Evolutionary conservation across 768 basidiomycete species (phyloP), one percentile per base, ranked within the genome.

Genomic region (Hemileccinum rubropunctum): DNA sequence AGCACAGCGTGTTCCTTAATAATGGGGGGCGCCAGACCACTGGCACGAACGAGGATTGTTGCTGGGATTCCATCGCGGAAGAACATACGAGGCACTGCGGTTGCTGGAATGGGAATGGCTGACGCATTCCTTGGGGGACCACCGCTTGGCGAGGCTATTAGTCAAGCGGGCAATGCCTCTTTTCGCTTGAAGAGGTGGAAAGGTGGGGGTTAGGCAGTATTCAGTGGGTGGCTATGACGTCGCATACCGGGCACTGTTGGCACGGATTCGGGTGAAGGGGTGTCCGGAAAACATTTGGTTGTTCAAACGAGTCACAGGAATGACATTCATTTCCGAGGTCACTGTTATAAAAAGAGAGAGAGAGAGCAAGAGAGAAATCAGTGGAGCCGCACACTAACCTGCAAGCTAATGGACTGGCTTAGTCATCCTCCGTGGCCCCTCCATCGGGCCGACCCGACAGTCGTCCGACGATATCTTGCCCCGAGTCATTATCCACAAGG

Each of bases 391-490:
- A 28, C 28, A 12, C 54, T 15, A 44, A 59, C 44, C 50, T 48
- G 56, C 37, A n/a, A n/a, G n/a, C 15, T 52, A 48, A 68, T 70
- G 66, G 56, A 64, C 12, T 56, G 60, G 64, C 55, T 68, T 70
- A 70, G 67, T 68, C 66, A 68, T 50, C 33, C 70, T 44, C 17
- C 46, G 0, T 67, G 58, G 64, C 30, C 58, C 32, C 50, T 59
- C 50, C 42, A 48, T 70, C 67, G 67, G 67, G 32, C 68, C 68
- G 67, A 68, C 68, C 67, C 67, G 68, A 68, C 60, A 40, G 45
- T 45, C 43, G 52, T 58, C 62, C 67, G 60, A 56, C 69, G 64
- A 58, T 70, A 70, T 67, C 67, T 69, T 42, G 53, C 56, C 50
- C 56, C 47, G 47, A 57, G 54, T 53, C 58, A 58, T 52, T 58